These are phyloP conservation scores for Phtheirospermum japonicum DNA, from an alignment of 257 asterid genomes.

Conservation along the genomic window DNA sequence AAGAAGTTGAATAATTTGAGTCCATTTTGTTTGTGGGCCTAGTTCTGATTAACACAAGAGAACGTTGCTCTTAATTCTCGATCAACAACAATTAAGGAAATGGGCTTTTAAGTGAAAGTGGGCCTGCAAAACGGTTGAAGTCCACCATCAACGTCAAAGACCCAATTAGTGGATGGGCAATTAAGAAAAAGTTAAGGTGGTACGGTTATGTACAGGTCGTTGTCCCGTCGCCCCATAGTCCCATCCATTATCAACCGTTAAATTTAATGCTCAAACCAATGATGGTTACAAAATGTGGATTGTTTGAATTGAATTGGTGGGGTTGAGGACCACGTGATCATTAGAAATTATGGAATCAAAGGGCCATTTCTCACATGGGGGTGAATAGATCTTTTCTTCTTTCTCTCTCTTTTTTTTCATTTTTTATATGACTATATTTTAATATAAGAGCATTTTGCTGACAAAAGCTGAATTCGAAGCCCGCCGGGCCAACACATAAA, in stretches of 20 bases:
- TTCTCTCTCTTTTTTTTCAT: not conserved
- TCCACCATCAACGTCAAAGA: not conserved
- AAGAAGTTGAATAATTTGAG: not conserved
- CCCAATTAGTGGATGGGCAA: not conserved
- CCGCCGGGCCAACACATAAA: too few species aligned
- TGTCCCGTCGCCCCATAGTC: not conserved
- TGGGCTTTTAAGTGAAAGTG: not conserved
- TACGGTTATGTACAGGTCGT: constrained; percentile 5
- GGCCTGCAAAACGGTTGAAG: not conserved
- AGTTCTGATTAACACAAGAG: not conserved
- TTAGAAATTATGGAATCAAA: not conserved
- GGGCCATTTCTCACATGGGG: not conserved
- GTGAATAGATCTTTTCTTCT: not conserved
- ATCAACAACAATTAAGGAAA: not conserved
- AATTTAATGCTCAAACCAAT: not conserved
- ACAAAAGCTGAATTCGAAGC: too few species aligned
- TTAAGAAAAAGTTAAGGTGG: not conserved
- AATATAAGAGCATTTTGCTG: too few species aligned
- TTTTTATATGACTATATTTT: too few species aligned
- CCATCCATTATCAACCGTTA: not conserved
- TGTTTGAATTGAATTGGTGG: not conserved
- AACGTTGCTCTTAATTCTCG: not conserved
- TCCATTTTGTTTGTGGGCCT: not conserved
- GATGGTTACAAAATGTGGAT: not conserved
- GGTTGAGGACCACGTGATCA: not conserved